Evolutionary conservation across 1,284 basidiomycete genomes (phyloP).

Genomic region (Ceratobasidium papillatum): DNA sequence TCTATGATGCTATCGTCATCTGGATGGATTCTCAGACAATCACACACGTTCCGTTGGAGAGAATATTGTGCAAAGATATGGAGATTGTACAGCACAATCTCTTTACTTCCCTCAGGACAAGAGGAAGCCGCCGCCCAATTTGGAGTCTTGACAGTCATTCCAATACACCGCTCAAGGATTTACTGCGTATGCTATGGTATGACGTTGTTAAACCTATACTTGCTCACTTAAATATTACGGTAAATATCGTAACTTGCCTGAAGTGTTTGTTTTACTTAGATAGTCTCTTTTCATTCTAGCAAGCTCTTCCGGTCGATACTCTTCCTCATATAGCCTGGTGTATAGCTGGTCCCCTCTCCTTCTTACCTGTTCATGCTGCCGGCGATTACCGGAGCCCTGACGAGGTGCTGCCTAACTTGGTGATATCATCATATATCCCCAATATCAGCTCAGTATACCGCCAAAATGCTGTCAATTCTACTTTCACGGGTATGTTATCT

Average conservation of each 20-base stretch:
- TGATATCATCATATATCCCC: not conserved
- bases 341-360: not conserved
- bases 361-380: not conserved
- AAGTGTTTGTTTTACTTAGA: too few relatives aligned
- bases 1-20: too few relatives aligned
- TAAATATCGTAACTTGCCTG: not conserved
- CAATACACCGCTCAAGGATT: too few relatives aligned
- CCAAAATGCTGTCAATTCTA: not conserved
- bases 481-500: not conserved
- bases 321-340: conserved; percentile 14
- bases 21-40: too few relatives aligned
- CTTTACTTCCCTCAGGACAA: too few relatives aligned
- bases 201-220: not conserved
- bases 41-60: too few relatives aligned
- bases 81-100: too few relatives aligned
- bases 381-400: not conserved
- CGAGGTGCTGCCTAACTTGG: not conserved
- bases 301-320: not conserved
- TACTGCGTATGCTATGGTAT: not conserved
- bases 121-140: too few relatives aligned
- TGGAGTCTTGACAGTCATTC: too few relatives aligned
- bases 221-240: not conserved
- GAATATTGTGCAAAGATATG: too few relatives aligned
- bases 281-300: not conserved
- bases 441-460: not conserved